Evolutionary conservation across 2,329 filamentous ascomycete species (phyloP).

Genomic region (Neopestalotiopsis sp.): DNA sequence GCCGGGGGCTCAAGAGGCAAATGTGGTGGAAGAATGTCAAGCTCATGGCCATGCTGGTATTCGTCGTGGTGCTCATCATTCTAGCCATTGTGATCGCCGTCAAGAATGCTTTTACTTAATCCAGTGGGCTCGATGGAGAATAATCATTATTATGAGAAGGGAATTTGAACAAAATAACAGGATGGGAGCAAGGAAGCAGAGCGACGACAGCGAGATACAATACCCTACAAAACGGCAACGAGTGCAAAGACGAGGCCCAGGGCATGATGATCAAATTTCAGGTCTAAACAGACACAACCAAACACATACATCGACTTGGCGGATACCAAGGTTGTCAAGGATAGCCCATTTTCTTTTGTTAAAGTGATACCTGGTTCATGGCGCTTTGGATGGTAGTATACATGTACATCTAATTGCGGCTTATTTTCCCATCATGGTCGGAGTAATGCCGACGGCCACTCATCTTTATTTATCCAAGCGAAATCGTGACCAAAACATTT

Average conservation of each 20-base stretch:
- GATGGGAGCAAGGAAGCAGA: neutral
- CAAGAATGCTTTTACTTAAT: conserved; percentile 43
- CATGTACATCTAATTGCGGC: conserved; percentile 9
- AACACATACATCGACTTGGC: neutral
- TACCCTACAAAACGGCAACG: neutral
- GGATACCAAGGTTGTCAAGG: neutral
- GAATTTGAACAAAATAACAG: neutral
- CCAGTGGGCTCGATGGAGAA: neutral
- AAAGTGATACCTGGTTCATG: conserved; percentile 1
- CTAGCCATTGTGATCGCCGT: conserved; percentile 60
- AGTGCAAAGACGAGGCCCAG: neutral
- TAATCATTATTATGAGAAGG: neutral
- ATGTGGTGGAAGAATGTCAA: conserved; percentile 99
- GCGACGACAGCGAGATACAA: neutral
- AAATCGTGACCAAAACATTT: neutral
- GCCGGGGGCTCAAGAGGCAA: conserved; percentile 81
- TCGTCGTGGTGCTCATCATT: conserved; percentile 70
- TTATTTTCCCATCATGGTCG: neutral
- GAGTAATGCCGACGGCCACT: neutral
- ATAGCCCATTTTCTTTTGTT: conserved; percentile 6
- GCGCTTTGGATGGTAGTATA: neutral
- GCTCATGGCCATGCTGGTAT: conserved; percentile 78
- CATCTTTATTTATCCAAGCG: neutral
- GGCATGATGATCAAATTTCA: neutral
- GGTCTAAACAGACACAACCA: neutral